phyloP scores from a whole-genome alignment of 257 asterid species.

The Rhazya stricta region DNA sequence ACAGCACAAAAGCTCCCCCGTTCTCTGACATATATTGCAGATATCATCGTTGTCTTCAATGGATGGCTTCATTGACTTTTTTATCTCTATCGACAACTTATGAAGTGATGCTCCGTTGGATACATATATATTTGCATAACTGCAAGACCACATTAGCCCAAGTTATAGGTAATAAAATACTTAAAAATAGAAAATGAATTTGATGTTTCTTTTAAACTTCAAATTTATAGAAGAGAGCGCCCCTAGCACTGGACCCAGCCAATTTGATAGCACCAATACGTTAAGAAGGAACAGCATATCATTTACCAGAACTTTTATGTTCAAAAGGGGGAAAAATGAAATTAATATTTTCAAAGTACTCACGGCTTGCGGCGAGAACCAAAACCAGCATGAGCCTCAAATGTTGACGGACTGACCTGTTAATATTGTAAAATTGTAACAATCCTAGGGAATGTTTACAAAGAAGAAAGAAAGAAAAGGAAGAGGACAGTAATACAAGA shows the following conservation, averaged over 20 bases:
- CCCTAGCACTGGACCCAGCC: background rate
- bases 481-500: background rate
- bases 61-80: constrained; percentile 38
- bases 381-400: constrained; percentile 95
- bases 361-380: constrained; percentile 92
- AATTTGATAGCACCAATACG: background rate
- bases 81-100: constrained; percentile 54
- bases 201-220: background rate
- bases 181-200: background rate
- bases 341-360: constrained; percentile 29
- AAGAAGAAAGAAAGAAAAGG: background rate
- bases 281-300: background rate
- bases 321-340: background rate
- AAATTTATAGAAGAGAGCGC: background rate
- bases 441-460: constrained; percentile 4
- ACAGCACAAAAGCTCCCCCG: constrained; percentile 80
- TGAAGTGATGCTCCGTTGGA: constrained; percentile 78
- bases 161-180: background rate
- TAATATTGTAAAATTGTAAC: constrained; percentile 21
- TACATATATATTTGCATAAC: constrained; percentile 77
- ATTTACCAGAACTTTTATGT: background rate
- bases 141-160: constrained; percentile 22
- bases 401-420: constrained; percentile 91
- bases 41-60: constrained; percentile 77
- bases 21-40: constrained; percentile 70